Base-by-base conservation (phyloP, 2,329 filamentous ascomycete genomes). In the Claviceps sp. region DNA sequence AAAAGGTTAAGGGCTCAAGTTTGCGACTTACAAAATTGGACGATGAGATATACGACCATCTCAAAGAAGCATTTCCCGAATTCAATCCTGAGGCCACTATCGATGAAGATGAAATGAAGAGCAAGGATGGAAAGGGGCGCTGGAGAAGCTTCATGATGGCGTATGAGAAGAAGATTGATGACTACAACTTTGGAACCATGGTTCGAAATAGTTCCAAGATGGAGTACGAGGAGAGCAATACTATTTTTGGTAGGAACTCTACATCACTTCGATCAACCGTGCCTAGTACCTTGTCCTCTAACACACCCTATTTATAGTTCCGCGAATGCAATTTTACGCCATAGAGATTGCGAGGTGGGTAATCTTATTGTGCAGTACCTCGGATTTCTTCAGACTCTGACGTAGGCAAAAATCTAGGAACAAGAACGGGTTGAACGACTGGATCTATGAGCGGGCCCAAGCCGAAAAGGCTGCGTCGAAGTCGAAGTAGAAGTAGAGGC, bases 131-230 rank as follows among this genome's bases (percentile, higher is more conserved):
- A 66, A 98, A 98, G 76, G 89, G 94, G 71, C 79, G 80, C 66
- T 98, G 93, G 93, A 82, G 93, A 62, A 87, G 85, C 58, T 98
- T 96, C 73, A 86, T 96, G 79, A 90, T 86, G 77, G 74, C 77
- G 56, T 98, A 96, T 68, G 89, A 97, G 73, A 90, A 95, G 70
- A 91, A 80, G 70, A 75, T 98, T n/a, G 85, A 93, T 57, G 94
- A 98, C 70, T 98, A 84, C 76, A 98, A 96, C 75, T 98, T 96
- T 69, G 93, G 93, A 52, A 96, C 93, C 38, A 90, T 98, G 78
- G 68, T 98, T 61, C 82, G 93, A 53, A 77, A 80, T 53, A 87
- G 79, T 63, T 78, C 89, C 40, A 87, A 86, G 61, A 81, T 70
- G 50, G 91, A 96, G 69, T 97, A 98, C 66, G 87, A 84, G 50